phyloP scores from a whole-genome alignment of 305 asterid genomes.

The Striga hermonthica region DNA sequence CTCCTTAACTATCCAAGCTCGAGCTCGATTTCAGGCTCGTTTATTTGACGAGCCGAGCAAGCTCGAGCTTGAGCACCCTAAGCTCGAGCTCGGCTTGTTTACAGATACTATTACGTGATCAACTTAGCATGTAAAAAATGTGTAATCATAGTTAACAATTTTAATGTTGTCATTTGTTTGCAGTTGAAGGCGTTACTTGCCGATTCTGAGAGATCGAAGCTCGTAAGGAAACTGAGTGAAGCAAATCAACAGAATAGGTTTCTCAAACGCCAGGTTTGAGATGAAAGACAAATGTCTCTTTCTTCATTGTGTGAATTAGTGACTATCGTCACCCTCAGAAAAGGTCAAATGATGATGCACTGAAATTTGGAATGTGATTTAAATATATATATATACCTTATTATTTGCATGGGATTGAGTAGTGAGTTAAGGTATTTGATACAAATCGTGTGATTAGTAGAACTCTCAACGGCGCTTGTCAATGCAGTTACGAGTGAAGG shows the following conservation, averaged over 20 bases:
- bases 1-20: too few species aligned
- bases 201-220: slow-evolving; percentile 76
- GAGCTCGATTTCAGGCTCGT: too few species aligned
- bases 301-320: slow-evolving; percentile 4
- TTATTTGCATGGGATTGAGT: too few species aligned
- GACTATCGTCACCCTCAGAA: background rate
- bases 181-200: slow-evolving; percentile 67
- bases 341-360: too few species aligned
- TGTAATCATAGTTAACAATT: too few species aligned
- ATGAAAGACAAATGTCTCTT: slow-evolving; percentile 3
- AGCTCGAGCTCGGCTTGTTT: too few species aligned
- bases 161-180: background rate
- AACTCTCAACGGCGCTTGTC: slow-evolving; percentile 7
- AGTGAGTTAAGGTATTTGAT: background rate
- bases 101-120: too few species aligned
- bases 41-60: too few species aligned
- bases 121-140: too few species aligned
- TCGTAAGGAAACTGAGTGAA: slow-evolving; percentile 77
- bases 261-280: slow-evolving; percentile 83
- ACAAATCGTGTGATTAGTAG: background rate
- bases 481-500: slow-evolving; percentile 68
- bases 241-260: slow-evolving; percentile 81
- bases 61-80: too few species aligned
- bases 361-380: too few species aligned
- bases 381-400: too few species aligned